Base-by-base conservation (phyloP, 768 basidiomycete genomes). In the Kwoniella bestiolae region DNA sequence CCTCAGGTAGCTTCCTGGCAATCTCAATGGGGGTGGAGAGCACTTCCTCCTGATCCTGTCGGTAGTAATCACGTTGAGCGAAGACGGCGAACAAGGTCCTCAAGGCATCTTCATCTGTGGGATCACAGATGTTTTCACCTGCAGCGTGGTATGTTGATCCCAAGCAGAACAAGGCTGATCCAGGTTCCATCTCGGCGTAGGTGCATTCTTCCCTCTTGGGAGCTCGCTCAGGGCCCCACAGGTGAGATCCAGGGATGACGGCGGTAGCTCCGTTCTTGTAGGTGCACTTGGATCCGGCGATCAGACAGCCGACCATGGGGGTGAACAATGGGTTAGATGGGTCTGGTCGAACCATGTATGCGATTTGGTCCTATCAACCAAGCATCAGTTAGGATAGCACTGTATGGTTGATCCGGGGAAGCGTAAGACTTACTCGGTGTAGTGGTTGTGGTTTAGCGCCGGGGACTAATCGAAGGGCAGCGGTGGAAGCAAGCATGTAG, bases 101-200 rank as follows among this genome's bases (percentile, higher is more conserved):
- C 12, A 66, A 32, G n/a, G 65, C 65, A 29, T 66, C 65, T 31
- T 57, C 57, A 51, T 66, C 59, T 1, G 57, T 53, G 12, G 29
- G 44, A 5, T 66, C 65, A 21, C 65, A 60, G 29, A 46, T 66
- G 52, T 66, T 66, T 29, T 66, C 65, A 12, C 65, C 65, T 21
- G 58, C 65, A 16, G 51, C 65, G 32, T 66, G 65, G 29, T 66
- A 66, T 5, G 65, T 66, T 26, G 65, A 60, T 14, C 65, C 65
- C 23, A 66, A 53, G 6, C 50, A 45, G 51, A 66, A 66, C 11
- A 66, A 50, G 11, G 65, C 65, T 14, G 65, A 66, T 53, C 65
- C 65, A 50, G 65, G 65, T 32, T 66, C 65, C 65, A 66, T 66
- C 32, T 66, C 65, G n/a, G 65, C 65, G 29, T 60, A 60, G 8